Base-by-base conservation (phyloP, 2,329 filamentous ascomycete species). In the Fusarium transvaalense region DNA sequence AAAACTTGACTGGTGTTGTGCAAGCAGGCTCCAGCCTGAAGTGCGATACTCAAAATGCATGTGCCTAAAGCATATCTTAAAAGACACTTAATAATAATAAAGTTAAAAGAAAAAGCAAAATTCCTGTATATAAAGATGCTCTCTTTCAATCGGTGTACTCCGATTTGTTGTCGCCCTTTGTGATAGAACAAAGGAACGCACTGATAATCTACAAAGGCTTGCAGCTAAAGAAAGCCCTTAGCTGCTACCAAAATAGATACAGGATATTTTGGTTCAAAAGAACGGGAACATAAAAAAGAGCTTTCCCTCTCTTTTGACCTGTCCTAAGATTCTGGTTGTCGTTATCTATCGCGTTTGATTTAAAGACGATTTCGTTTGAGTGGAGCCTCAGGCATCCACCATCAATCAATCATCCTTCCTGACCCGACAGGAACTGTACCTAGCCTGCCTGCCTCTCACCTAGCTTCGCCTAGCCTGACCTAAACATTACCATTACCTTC, bases 381-480 rank as follows among this genome's bases (percentile, higher is more conserved):
- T 60, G 61, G 61, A 35, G 61, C 61, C 61, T 64, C 46, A 64
- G 61, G 61, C 61, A 64, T 39, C 61, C 17, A 23, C 15, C 17
- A 38, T 35, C 10, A 29, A 6, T 10, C 10, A 29, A 6, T 10
- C 34, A 15, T 50, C 27, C 37, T 39, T 48, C 38, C 14, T 47
- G 38, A 39, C 46, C 50, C 56, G 31, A 41, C 25, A 17, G 50
- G 50, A 41, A 48, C 31, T 53, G 45, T 32, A 57, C 53, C 51
- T 52, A 21, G 42, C 35, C 35, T 27, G 45, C 19, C 47, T 27
- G 17, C 42, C 23, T 64, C 56, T 21, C 34, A 39, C 47, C n/a
- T 61, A 55, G 59, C 46, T 53, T 65, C 47, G 42, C 57, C 59
- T 62, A 53, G 32, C 55, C 43, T 65, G 47, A 31, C 51, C 55